Evolutionary conservation across 192 early-diverging fungal species (phyloP).

Genomic region (Podila horticola): DNA sequence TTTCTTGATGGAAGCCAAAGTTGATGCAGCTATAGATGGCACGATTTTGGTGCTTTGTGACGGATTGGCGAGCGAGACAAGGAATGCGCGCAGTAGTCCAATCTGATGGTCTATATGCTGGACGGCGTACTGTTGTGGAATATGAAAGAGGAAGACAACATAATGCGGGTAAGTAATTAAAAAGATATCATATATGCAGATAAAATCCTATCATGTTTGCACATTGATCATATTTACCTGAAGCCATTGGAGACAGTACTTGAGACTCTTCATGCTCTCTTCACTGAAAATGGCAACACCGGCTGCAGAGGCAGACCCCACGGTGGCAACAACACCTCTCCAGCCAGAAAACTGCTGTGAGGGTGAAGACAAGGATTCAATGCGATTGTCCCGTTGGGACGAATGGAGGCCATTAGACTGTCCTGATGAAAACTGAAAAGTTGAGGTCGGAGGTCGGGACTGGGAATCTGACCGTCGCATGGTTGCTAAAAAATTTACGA

Average conservation of each 20-base stretch:
- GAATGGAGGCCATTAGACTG: not conserved
- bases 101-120: conserved; percentile 79
- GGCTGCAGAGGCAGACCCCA: conserved; percentile 67
- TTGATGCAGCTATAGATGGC: conserved; percentile 48
- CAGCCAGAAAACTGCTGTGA: conserved; percentile 58
- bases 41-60: conserved; percentile 32
- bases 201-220: not conserved
- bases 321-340: conserved; percentile 70
- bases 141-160: not conserved
- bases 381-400: conserved; percentile 12
- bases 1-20: conserved; percentile 69
- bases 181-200: not conserved
- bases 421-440: conserved; percentile 31
- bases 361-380: not conserved
- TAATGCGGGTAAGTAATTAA: not conserved
- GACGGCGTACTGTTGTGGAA: conserved; percentile 72
- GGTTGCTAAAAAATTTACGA: conserved; percentile 9
- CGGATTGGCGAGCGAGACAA: conserved; percentile 57
- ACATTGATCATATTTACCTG: conserved; percentile 53
- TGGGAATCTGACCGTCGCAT: conserved; percentile 38
- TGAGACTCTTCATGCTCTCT: conserved; percentile 86
- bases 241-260: conserved; percentile 91
- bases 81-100: conserved; percentile 63
- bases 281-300: conserved; percentile 86
- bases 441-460: conserved; percentile 26